phyloP scores from a whole-genome alignment of 805 yeast genomes.

The Citeromyces nyonsensis region DNA sequence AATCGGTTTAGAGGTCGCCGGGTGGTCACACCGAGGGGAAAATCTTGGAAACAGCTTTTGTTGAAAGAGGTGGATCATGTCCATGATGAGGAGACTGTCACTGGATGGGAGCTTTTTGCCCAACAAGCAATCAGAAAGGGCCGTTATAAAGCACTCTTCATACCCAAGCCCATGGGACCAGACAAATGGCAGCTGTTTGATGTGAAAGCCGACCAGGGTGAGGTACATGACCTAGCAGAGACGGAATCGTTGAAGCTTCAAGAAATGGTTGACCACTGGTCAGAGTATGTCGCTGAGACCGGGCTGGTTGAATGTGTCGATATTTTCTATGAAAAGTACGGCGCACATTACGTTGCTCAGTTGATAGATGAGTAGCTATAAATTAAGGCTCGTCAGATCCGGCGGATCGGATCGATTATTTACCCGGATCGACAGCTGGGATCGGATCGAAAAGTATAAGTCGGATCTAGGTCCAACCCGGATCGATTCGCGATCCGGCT shows the following conservation, averaged over 20 bases:
- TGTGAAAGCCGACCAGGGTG: constrained; percentile 31
- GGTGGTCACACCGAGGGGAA: constrained; percentile 28
- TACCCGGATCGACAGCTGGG: no score
- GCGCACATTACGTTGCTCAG: no score
- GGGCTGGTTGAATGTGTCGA: constrained; percentile 20
- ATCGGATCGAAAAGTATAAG: no score
- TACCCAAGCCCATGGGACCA: constrained; percentile 32
- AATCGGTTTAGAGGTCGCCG: constrained; percentile 20
- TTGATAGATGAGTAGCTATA: no score
- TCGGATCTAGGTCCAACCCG: no score
- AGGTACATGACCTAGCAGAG: constrained; percentile 25
- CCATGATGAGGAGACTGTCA: constrained; percentile 25
- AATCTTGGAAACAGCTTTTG: constrained; percentile 25
- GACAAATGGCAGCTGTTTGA: constrained; percentile 33
- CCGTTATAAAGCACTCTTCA: constrained; percentile 26
- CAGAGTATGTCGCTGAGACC: constrained; percentile 33
- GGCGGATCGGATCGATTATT: no score
- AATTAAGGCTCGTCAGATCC: no score
- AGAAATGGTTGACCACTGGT: constrained; percentile 30
- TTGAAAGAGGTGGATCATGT: constrained; percentile 12
- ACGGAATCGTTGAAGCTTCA: constrained; percentile 18
- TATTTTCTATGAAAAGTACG: no score
- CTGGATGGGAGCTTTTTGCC: constrained; percentile 45
- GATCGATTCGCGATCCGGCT: no score
- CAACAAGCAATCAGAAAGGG: constrained; percentile 42